A percentile compares a stretch with the other conserved stretches of the same genome.
These are phyloP conservation scores for Trypanosoma caninum DNA, from an alignment of 208 protist genomes.

Conservation along the genomic window DNA sequence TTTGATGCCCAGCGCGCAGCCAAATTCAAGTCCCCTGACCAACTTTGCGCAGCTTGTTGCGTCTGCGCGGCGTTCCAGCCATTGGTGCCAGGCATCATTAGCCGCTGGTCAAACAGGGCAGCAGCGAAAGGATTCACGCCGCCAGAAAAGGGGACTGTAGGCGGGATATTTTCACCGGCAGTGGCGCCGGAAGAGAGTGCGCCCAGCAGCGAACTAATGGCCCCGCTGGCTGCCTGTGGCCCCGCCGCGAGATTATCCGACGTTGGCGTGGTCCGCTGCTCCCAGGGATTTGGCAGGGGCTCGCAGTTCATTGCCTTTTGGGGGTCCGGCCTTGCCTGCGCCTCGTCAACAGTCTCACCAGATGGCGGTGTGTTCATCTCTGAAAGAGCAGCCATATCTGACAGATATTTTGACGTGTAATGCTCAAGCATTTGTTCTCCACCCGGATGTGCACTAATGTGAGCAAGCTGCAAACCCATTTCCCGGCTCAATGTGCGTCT, in stretches of 20 bases:
- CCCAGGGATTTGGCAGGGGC: slow-evolving; percentile 34
- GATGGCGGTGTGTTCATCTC: background rate
- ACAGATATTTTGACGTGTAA: slow-evolving; percentile 35
- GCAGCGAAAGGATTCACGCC: background rate
- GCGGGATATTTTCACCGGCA: no score
- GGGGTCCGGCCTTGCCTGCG: slow-evolving; percentile 35
- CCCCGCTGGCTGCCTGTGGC: background rate
- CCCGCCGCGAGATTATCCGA: no score
- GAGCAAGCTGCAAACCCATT: slow-evolving; percentile 59
- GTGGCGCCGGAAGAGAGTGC: background rate
- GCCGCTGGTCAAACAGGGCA: background rate
- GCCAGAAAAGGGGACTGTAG: no score
- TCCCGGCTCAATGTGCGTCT: slow-evolving; percentile 47
- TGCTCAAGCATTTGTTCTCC: slow-evolving; percentile 64
- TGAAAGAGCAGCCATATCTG: slow-evolving; percentile 28
- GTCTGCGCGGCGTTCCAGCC: no score
- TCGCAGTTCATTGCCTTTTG: slow-evolving; percentile 51
- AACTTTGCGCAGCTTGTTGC: no score
- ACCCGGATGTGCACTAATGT: slow-evolving; percentile 58
- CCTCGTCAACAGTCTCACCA: slow-evolving; percentile 18
- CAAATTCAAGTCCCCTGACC: no score
- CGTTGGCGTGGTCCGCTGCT: no score
- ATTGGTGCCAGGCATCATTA: background rate
- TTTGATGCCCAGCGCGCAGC: slow-evolving; percentile 17
- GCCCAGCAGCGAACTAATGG: background rate